These are phyloP conservation scores for Trichosanthes cucumerina DNA, from an alignment of 306 rosid genomes.

Conservation along the genomic window DNA sequence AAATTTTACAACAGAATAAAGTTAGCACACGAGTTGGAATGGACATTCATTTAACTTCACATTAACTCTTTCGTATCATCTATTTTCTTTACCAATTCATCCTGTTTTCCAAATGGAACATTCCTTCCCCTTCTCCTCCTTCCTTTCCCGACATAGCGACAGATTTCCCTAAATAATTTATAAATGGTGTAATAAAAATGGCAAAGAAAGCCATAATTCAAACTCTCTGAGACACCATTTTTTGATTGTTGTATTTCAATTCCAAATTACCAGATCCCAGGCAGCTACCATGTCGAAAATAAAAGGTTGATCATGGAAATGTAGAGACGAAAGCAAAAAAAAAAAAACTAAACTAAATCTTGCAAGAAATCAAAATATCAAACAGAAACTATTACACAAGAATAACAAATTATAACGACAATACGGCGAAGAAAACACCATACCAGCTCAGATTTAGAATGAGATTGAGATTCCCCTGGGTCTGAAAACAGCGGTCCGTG, in stretches of 20 bases:
- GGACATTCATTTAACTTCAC: neutral
- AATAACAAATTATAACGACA: neutral
- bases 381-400: neutral
- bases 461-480: constrained; percentile 23
- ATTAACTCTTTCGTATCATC: neutral
- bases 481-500: constrained; percentile 12
- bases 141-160: neutral
- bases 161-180: neutral
- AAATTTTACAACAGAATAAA: neutral
- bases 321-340: neutral
- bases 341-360: neutral
- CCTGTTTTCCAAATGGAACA: neutral
- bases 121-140: neutral
- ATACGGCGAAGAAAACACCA: neutral
- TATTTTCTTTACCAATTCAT: neutral
- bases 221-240: too few relatives aligned
- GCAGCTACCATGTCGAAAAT: neutral
- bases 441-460: constrained; percentile 35
- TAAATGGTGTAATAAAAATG: neutral
- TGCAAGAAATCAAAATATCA: neutral
- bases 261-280: neutral
- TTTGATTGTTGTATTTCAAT: neutral
- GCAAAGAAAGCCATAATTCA: neutral
- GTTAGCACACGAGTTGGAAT: neutral
- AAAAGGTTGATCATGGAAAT: neutral